These are phyloP conservation scores for Torulaspora microellipsoides DNA, from an alignment of 805 yeast species.

Conservation along the genomic window DNA sequence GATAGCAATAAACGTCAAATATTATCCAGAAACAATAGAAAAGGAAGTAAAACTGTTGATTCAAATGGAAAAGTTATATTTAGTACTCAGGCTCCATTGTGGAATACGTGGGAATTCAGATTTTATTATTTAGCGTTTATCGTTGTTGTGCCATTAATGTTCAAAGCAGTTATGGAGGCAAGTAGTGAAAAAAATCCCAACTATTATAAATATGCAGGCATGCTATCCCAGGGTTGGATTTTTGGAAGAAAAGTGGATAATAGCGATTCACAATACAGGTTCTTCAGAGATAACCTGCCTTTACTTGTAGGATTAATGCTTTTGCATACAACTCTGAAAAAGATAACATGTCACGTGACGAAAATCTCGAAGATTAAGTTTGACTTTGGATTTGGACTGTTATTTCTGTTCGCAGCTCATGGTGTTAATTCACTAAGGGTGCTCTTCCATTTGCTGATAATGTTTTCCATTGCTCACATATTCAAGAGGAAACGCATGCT, in stretches of 20 bases:
- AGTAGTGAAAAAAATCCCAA: constrained; percentile 71
- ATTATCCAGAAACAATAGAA: constrained; percentile 6
- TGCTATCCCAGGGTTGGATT: constrained; percentile 80
- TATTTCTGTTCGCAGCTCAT: constrained; percentile 69
- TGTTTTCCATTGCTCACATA: constrained; percentile 37
- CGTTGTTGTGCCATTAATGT: constrained; percentile 76
- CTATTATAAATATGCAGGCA: constrained; percentile 55
- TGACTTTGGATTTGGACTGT: constrained; percentile 66
- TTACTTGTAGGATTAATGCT: constrained; percentile 51
- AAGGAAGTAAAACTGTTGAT: constrained; percentile 4
- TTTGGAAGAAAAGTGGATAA: constrained; percentile 88
- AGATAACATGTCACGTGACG: constrained; percentile 21
- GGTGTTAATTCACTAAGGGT: constrained; percentile 71
- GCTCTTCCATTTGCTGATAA: constrained; percentile 49
- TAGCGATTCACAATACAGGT: constrained; percentile 83
- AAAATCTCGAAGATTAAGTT: constrained; percentile 48
- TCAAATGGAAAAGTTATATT: constrained; percentile 1
- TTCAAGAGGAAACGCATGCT: constrained; percentile 30
- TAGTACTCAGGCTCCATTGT: constrained; percentile 34
- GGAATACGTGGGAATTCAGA: constrained; percentile 74
- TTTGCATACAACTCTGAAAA: constrained; percentile 53
- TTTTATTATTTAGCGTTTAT: constrained; percentile 60
- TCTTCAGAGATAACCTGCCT: constrained; percentile 77
- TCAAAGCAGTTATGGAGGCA: constrained; percentile 75
- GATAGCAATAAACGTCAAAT: constrained; percentile 14